Evolutionary conservation across 129 eudicot genomes (phyloP).

Genomic region (Scalesia atractyloides): DNA sequence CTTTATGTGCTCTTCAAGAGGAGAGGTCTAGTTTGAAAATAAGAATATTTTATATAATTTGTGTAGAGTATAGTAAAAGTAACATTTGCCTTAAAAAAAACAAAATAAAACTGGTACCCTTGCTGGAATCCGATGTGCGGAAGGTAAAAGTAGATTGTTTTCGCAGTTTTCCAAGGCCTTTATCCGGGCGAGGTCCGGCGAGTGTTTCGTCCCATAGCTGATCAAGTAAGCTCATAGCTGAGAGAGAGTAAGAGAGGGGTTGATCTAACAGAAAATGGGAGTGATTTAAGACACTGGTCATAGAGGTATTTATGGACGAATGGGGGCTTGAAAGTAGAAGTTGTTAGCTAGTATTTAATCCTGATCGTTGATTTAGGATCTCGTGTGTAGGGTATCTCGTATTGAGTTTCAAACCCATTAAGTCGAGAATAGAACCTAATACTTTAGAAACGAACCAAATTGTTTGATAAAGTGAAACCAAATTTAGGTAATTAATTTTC

Average conservation of each 20-base stretch:
- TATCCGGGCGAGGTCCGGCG: constrained; percentile 95
- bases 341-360: background rate
- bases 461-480: too few relatives aligned
- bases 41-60: constrained; percentile 10
- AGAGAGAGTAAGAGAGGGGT: too few relatives aligned
- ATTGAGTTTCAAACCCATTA: too few relatives aligned
- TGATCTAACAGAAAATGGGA: background rate
- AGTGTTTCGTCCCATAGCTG: constrained; percentile 97
- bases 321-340: background rate
- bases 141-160: constrained; percentile 60
- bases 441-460: too few relatives aligned
- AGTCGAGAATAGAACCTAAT: too few relatives aligned
- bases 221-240: constrained; percentile 73
- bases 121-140: constrained; percentile 64
- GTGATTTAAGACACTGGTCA: background rate
- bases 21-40: too few relatives aligned
- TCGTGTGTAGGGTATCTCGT: too few relatives aligned
- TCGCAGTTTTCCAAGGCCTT: constrained; percentile 88
- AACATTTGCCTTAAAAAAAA: too few relatives aligned
- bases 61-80: constrained; percentile 32
- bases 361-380: background rate
- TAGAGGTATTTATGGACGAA: constrained; percentile 7
- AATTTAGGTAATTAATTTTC: too few relatives aligned
- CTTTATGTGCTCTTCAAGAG: too few relatives aligned
- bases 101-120: constrained; percentile 57